Percentiles rank a stretch among this genome's conserved stretches.
These are phyloP conservation scores for Lodderomyces metapsilosis DNA, from an alignment of 1,139 yeast genomes.

Conservation along the genomic window DNA sequence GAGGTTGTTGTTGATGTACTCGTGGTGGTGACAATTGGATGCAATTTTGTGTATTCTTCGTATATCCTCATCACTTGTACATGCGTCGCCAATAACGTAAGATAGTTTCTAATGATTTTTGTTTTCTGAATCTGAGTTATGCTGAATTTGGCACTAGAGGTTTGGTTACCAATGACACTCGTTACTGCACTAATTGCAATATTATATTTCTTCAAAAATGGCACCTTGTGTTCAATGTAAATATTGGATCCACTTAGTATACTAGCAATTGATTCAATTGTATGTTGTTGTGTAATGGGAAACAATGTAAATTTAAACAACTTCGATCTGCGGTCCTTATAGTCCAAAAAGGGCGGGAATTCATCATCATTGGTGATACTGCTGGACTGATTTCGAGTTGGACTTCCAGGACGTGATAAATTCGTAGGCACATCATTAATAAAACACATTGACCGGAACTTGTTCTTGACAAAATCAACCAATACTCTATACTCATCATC, in stretches of 20 bases:
- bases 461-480: constrained; percentile 63
- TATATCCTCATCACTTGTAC: constrained; percentile 65
- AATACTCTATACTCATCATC: constrained; percentile 60
- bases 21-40: constrained; percentile 10
- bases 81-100: constrained; percentile 51
- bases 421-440: constrained; percentile 45
- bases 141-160: constrained; percentile 9
- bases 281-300: constrained; percentile 35
- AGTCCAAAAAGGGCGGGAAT: constrained; percentile 28
- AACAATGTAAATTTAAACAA: constrained; percentile 45
- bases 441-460: constrained; percentile 59
- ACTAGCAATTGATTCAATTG: constrained; percentile 40
- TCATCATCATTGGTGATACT: constrained; percentile 5
- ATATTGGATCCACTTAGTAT: constrained; percentile 33
- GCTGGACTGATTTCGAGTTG: constrained; percentile 16
- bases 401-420: constrained; percentile 19
- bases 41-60: constrained; percentile 24
- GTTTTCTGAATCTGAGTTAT: constrained; percentile 40
- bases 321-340: constrained; percentile 22
- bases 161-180: constrained; percentile 20
- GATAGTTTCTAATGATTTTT: constrained; percentile 45
- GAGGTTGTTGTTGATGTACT: neutral
- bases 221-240: constrained; percentile 48
- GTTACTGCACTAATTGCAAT: constrained; percentile 21
- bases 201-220: constrained; percentile 17